Evolutionary conservation across 352 stramenopile species (phyloP), one percentile per base, ranked within the genome.

Genomic region (Discostella stelligera): DNA sequence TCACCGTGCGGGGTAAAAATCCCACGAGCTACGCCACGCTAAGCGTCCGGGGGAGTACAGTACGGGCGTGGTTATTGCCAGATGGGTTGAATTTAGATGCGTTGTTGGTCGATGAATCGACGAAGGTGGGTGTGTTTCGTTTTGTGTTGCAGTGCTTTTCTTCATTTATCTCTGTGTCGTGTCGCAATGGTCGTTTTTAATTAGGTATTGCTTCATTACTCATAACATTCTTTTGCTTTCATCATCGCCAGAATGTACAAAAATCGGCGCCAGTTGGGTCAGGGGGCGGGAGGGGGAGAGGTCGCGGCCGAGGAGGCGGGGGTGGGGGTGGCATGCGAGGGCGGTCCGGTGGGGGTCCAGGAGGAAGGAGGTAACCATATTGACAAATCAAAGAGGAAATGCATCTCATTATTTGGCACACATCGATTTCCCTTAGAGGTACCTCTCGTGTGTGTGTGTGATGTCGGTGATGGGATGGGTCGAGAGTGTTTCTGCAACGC

Each of bases 41-140:
- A 49, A 98, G 94, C 76, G 97, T 99, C 50, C 94, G 97, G 71
- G 97, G 97, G 73, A 99, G 98, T 89, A 99, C 98, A 68, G 98
- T 99, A 75, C 89, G 96, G 58, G 83, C 89, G 50, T 95, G 91
- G 82, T 85, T 95, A 30, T 82, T 96, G 27, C 92, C 93, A 2
- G 92, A 95, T 83, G 97, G 94, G 74, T 89, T 99, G 25, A 99
- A 99, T 90, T 91, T 99, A 49, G 97, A 99, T 91, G 98, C 96
- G 60, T 83, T 99, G 37, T 89, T 99, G 73, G 97, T 99, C 49
- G 97, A 99, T 77, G 97, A 99, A 89, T 95, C 94, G 49, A 95
- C 96, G 7, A 98, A 98, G 74, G 94, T 83, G 13, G 20, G 71
- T 41, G 16, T 65, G 14, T 32, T 52, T 21, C 30, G 11, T n/a